These are phyloP conservation scores for Trichoderma pleuroti DNA, from an alignment of 2,329 filamentous ascomycete species.

Conservation along the genomic window DNA sequence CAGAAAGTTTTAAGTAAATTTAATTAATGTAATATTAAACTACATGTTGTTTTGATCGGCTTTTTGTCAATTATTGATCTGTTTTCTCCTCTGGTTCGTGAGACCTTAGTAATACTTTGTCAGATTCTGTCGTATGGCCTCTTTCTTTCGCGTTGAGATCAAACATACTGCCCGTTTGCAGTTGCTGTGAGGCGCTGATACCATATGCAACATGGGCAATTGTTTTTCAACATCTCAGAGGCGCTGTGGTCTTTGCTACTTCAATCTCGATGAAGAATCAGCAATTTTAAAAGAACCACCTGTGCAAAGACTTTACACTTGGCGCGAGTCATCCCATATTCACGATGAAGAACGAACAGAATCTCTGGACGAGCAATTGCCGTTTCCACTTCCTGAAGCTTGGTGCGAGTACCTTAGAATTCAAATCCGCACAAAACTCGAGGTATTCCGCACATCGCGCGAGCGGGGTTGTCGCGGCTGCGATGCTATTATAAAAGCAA, in stretches of 20 bases:
- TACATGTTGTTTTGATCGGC: too few relatives aligned
- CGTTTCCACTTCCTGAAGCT: background rate
- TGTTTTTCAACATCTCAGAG: background rate
- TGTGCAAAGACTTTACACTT: conserved; percentile 3
- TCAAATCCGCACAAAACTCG: background rate
- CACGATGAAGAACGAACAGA: background rate
- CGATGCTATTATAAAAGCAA: background rate
- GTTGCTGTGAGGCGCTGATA: too few relatives aligned
- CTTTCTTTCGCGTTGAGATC: background rate
- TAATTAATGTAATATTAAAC: too few relatives aligned
- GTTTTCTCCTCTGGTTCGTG: too few relatives aligned
- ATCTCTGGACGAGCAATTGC: conserved; percentile 6
- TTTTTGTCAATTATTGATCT: too few relatives aligned
- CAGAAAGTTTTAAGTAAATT: too few relatives aligned
- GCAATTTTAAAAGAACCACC: background rate
- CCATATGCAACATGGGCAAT: background rate
- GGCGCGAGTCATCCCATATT: background rate
- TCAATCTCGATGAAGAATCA: conserved; percentile 1
- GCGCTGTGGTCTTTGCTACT: conserved; percentile 17
- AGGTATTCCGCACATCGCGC: background rate
- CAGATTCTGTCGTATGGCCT: too few relatives aligned
- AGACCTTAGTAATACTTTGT: too few relatives aligned
- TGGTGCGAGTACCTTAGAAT: background rate
- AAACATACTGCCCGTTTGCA: background rate
- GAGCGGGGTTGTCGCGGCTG: conserved; percentile 7